Evolutionary conservation across 2,329 filamentous ascomycete genomes (phyloP), one percentile per base, ranked within the genome.

Genomic region (Claviceps arundinis): DNA sequence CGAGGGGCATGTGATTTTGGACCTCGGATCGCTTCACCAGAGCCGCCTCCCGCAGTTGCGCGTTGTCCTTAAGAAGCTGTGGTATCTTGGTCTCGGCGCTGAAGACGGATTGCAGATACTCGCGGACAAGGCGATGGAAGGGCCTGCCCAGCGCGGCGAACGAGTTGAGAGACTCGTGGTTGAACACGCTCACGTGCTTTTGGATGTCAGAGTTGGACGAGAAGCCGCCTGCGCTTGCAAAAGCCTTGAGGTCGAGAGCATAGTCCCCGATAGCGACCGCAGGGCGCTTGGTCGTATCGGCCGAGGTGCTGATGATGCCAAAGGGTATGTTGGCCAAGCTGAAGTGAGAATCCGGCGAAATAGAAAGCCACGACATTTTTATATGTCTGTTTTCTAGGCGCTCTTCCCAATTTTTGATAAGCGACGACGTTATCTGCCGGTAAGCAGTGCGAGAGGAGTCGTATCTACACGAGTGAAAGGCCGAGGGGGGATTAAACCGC

Each of bases 281-380:
- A 9, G 81, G 76, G 30, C 82, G 81, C 1, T 75, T 84, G 26
- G 73, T 73, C 11, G 73, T 60, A 54, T 78, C 73, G 5, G 72
- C 65, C 2, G 73, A 57, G 1, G 84, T 84, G 34, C 81, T 84
- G 62, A 93, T 87, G 70, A 93, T 82, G 61, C 87, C 87, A 62
- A 91, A 91, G 1, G 87, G 87, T 51, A 93, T 84, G 64, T 93
- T 93, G 61, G 83, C 80, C 50, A 91, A 70, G 8, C 86, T 88
- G 68, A 90, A 90, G 60, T 61, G 59, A 14, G 58, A 60, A 22
- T 56, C 54, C 9, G 57, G 52, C 17, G 59, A 47, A 52, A 64
- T 58, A 44, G 56, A 37, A 37, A 64, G 56, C 62, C 62, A 64
- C 41, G 61, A 62, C 53, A 53, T 52, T 42, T 22, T 42, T 4